phyloP scores from a whole-genome alignment of 371 early-diverging fungal species.

The Rhizopus stolonifer region DNA sequence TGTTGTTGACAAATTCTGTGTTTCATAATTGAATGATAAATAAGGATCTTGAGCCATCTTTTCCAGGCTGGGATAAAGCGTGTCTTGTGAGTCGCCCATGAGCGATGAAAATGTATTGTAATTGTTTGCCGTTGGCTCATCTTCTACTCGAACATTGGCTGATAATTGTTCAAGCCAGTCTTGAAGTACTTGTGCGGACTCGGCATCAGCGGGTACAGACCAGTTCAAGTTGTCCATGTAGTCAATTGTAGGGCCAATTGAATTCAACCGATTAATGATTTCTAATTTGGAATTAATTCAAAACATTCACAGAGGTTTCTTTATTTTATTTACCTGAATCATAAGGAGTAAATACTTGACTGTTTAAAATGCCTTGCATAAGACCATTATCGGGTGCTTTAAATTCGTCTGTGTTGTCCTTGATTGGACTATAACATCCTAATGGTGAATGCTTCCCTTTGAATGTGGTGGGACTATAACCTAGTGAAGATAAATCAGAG shows the following conservation, averaged over 20 bases:
- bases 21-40: not conserved
- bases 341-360: constrained; percentile 42
- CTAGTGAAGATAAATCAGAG: constrained; percentile 21
- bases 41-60: not conserved
- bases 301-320: not conserved
- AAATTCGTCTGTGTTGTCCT: not conserved
- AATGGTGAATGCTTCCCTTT: constrained; percentile 4
- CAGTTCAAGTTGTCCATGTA: constrained; percentile 28
- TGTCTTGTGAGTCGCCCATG: not conserved
- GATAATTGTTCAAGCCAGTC: constrained; percentile 53
- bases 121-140: constrained; percentile 14
- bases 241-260: constrained; percentile 23
- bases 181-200: constrained; percentile 43
- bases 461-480: constrained; percentile 10
- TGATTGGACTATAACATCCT: not conserved
- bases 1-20: too few relatives aligned
- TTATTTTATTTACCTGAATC: constrained; percentile 41
- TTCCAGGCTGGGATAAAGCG: constrained; percentile 21
- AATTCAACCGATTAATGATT: constrained; percentile 49
- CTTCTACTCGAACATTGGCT: constrained; percentile 38
- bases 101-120: not conserved
- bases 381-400: constrained; percentile 38
- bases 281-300: too few relatives aligned
- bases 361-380: constrained; percentile 44
- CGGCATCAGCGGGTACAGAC: constrained; percentile 36